Conservation (phyloP, 148 eudicot genomes). For the Rheum nobile region DNA sequence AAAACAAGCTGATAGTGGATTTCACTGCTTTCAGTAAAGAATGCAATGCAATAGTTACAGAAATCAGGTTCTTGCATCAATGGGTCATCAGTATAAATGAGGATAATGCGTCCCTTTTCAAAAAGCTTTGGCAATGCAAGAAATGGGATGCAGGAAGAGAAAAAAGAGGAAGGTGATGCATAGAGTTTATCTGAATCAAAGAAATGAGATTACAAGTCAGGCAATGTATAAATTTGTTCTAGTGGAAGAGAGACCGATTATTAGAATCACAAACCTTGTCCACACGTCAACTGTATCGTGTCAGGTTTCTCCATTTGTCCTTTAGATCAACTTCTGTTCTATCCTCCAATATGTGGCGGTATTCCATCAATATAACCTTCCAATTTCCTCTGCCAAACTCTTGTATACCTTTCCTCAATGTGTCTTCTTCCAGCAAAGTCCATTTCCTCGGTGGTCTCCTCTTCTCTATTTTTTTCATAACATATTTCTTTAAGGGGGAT, state of each 20-base stretch:
- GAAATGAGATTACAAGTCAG: background rate
- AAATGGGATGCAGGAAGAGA: background rate
- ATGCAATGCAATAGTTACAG: background rate
- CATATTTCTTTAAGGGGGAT: constrained; percentile 31
- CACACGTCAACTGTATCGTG: background rate
- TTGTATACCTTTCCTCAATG: constrained; percentile 57
- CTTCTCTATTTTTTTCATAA: constrained; percentile 4
- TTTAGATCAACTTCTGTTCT: constrained; percentile 76
- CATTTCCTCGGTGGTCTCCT: constrained; percentile 43
- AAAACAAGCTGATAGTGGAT: background rate
- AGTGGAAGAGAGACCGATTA: background rate
- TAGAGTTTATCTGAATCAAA: background rate
- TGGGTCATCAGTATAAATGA: background rate
- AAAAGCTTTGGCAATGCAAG: background rate
- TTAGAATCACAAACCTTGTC: background rate
- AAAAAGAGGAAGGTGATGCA: background rate
- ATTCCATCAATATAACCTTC: constrained; percentile 32
- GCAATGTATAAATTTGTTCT: background rate
- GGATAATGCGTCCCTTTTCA: background rate
- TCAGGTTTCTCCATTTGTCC: constrained; percentile 89
- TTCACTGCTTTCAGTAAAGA: background rate
- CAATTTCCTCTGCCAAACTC: constrained; percentile 59
- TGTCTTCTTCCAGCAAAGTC: constrained; percentile 56
- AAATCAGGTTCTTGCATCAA: background rate
- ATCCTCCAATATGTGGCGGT: constrained; percentile 33